Conservation (phyloP, 495 filamentous ascomycete species). For the Amorphotheca resinae region DNA sequence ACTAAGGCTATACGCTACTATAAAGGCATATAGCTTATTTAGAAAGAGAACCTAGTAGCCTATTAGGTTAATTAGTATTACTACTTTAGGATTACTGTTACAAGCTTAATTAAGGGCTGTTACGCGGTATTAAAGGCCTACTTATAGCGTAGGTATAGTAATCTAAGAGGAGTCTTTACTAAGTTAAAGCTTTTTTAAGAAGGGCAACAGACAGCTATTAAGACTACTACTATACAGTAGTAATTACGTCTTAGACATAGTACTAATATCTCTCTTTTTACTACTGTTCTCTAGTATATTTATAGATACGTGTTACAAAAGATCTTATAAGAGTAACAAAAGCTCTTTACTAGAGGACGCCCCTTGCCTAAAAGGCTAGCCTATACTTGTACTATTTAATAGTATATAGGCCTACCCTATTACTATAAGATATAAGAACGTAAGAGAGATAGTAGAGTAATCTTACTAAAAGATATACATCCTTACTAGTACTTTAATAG, state of each 20-base stretch:
- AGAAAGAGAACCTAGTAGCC: constrained; percentile 4
- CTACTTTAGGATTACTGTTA: constrained; percentile 4
- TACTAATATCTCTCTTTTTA: constrained; percentile 2
- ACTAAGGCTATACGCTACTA: background rate
- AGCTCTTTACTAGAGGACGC: background rate
- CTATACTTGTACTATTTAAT: background rate
- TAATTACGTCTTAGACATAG: background rate
- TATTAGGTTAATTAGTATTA: constrained; percentile 1
- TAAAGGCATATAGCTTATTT: background rate
- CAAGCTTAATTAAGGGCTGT: constrained; percentile 13
- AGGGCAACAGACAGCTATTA: background rate
- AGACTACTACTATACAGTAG: background rate
- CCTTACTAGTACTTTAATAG: background rate
- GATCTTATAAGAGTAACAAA: background rate
- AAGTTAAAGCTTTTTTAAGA: background rate
- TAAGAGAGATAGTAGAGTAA: background rate
- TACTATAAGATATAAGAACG: background rate
- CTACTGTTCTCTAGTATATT: background rate
- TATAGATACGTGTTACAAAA: background rate
- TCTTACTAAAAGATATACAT: background rate
- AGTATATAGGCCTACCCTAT: background rate
- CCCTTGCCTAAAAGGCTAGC: background rate
- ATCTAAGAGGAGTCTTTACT: background rate
- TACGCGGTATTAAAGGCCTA: background rate
- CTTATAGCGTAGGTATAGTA: background rate